Evolutionary conservation across 2,329 filamentous ascomycete genomes (phyloP).

Genomic region (Cryphonectria japonica): DNA sequence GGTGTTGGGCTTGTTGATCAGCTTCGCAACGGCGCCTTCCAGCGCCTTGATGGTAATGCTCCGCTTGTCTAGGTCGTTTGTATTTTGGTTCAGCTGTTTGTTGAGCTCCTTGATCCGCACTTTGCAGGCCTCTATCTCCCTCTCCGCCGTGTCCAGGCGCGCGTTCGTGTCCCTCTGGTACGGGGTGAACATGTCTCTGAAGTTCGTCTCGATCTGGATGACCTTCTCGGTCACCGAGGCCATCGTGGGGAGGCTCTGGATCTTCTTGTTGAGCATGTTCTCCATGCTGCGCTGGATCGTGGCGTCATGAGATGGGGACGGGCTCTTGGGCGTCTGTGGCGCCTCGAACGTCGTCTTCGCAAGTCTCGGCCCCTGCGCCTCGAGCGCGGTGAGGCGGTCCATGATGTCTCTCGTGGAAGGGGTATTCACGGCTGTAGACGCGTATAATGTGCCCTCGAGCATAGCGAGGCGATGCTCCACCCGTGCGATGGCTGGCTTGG

Average conservation of each 20-base stretch:
- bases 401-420: neutral
- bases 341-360: neutral
- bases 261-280: neutral
- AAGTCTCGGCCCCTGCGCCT: neutral
- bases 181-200: neutral
- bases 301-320: slow-evolving; percentile 4
- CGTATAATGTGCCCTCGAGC: neutral
- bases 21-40: neutral
- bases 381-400: neutral
- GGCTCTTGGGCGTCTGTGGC: slow-evolving; percentile 1
- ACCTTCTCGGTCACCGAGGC: neutral
- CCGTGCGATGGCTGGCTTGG: neutral
- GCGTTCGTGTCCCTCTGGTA: neutral
- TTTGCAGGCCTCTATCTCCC: neutral
- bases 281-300: slow-evolving; percentile 8
- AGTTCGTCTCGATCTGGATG: neutral
- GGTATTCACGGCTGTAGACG: neutral
- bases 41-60: neutral
- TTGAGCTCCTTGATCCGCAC: slow-evolving; percentile 5
- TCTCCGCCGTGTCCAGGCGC: neutral
- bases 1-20: neutral
- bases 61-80: neutral
- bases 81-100: neutral
- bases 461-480: neutral
- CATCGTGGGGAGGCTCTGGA: slow-evolving; percentile 8